phyloP scores from a whole-genome alignment of 1,284 basidiomycete species.

The Ceratobasidium sp. region DNA sequence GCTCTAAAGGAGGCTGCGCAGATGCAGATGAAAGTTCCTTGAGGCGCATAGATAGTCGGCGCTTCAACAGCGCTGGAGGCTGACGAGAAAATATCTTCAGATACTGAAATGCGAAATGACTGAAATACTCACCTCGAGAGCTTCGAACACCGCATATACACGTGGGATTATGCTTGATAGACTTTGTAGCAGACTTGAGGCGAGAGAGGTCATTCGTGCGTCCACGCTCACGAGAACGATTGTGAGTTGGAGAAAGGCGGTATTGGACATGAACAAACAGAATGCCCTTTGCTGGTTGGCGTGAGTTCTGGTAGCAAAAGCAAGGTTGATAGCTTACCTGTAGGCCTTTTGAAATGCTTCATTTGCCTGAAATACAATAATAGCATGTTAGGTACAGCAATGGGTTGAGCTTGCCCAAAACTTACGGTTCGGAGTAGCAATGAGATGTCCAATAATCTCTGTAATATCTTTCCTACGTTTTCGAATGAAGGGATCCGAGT shows the following conservation, averaged over 20 bases:
- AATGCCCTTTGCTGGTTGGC: conserved; percentile 61
- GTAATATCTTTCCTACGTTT: conserved; percentile 43
- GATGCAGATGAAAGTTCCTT: background rate
- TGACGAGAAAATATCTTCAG: background rate
- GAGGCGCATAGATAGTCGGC: background rate
- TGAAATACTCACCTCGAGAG: conserved; percentile 8
- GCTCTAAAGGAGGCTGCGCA: background rate
- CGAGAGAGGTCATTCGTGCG: conserved; percentile 65
- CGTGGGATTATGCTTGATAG: background rate
- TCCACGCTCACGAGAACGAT: conserved; percentile 68
- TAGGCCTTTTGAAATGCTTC: conserved; percentile 40
- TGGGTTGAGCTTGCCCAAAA: background rate
- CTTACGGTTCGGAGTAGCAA: conserved; percentile 46
- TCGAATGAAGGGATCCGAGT: conserved; percentile 46
- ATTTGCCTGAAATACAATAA: conserved; percentile 17
- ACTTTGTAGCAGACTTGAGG: conserved; percentile 58
- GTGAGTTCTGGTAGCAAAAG: background rate
- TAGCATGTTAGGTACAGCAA: background rate
- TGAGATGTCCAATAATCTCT: conserved; percentile 39
- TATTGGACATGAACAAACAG: conserved; percentile 70
- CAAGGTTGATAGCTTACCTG: conserved; percentile 24
- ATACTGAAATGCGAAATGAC: background rate
- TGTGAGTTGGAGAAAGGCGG: conserved; percentile 74
- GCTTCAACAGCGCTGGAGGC: conserved; percentile 26
- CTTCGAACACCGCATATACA: conserved; percentile 30